Conservation (phyloP, 345 rosid species). For the Arabidopsis suecica region DNA sequence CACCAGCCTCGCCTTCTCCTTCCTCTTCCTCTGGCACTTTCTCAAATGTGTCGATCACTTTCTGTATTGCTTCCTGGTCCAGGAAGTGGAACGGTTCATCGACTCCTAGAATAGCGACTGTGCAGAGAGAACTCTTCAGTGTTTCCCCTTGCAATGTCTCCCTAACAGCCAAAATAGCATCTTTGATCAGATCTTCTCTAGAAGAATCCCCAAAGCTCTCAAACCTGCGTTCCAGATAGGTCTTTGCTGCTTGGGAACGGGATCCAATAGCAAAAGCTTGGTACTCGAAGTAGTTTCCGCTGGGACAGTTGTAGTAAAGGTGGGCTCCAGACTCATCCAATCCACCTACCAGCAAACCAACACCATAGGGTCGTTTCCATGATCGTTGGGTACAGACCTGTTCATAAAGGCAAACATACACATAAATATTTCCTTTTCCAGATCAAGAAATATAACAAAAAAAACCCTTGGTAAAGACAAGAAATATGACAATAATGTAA, state of each 20-base stretch:
- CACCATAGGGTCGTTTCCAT: slow-evolving; percentile 98
- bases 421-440: slow-evolving; percentile 10
- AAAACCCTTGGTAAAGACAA: not conserved
- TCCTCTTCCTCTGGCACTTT: slow-evolving; percentile 67
- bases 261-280: slow-evolving; percentile 98
- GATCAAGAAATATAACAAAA: not conserved
- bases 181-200: slow-evolving; percentile 84
- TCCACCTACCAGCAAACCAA: slow-evolving; percentile 92
- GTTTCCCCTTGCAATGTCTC: slow-evolving; percentile 97
- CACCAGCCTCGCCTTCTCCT: slow-evolving; percentile 52
- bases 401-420: slow-evolving; percentile 33
- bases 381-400: slow-evolving; percentile 99
- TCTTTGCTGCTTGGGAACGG: slow-evolving; percentile 98
- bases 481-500: not conserved
- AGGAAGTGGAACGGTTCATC: slow-evolving; percentile 84
- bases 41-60: slow-evolving; percentile 85
- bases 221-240: slow-evolving; percentile 91
- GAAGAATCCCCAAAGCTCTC: slow-evolving; percentile 76
- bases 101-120: slow-evolving; percentile 83
- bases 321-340: slow-evolving; percentile 97
- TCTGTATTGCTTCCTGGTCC: slow-evolving; percentile 84
- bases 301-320: slow-evolving; percentile 97
- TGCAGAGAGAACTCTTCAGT: slow-evolving; percentile 86
- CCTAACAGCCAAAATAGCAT: slow-evolving; percentile 90
- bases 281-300: slow-evolving; percentile 97